Evolutionary conservation across 1,284 basidiomycete genomes (phyloP).

Genomic region (Salmacisia buchloeana): DNA sequence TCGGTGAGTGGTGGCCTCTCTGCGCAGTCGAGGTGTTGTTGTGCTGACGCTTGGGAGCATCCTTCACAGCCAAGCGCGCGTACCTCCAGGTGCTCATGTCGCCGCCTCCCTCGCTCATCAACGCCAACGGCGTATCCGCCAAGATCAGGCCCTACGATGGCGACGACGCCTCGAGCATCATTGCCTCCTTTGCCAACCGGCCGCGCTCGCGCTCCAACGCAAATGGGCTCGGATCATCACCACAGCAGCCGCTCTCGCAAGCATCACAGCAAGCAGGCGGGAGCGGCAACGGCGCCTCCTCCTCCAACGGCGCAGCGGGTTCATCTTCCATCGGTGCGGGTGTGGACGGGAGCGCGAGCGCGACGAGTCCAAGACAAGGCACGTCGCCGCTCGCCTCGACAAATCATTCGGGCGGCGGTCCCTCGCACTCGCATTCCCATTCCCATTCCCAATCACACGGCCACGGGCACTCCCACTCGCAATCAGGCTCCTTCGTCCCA

Average conservation of each 20-base stretch:
- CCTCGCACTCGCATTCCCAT: conserved; percentile 10
- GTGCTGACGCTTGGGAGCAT: conserved; percentile 20
- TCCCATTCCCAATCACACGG: too few species aligned
- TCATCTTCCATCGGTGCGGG: conserved; percentile 19
- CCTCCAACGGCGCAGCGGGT: neutral
- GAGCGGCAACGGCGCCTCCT: neutral
- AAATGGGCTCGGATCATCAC: too few species aligned
- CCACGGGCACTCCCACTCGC: conserved; percentile 14
- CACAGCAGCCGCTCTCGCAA: too few species aligned
- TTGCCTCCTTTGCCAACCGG: conserved; percentile 71
- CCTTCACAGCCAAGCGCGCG: conserved; percentile 72
- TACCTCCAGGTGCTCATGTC: conserved; percentile 76
- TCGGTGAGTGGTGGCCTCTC: conserved; percentile 45
- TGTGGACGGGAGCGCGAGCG: neutral
- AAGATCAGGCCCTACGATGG: conserved; percentile 84
- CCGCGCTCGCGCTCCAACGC: conserved; percentile 43
- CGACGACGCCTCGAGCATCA: conserved; percentile 81
- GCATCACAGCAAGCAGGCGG: conserved; percentile 10
- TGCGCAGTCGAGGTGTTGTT: neutral
- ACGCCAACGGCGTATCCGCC: conserved; percentile 52
- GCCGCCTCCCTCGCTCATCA: conserved; percentile 57
- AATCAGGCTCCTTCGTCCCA: conserved; percentile 20
- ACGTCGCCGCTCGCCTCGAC: conserved; percentile 4
- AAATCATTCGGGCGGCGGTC: neutral
- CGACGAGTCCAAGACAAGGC: conserved; percentile 12